Evolutionary conservation across 139 green algal genomes (phyloP).

Genomic region (Coelastrella sp.): DNA sequence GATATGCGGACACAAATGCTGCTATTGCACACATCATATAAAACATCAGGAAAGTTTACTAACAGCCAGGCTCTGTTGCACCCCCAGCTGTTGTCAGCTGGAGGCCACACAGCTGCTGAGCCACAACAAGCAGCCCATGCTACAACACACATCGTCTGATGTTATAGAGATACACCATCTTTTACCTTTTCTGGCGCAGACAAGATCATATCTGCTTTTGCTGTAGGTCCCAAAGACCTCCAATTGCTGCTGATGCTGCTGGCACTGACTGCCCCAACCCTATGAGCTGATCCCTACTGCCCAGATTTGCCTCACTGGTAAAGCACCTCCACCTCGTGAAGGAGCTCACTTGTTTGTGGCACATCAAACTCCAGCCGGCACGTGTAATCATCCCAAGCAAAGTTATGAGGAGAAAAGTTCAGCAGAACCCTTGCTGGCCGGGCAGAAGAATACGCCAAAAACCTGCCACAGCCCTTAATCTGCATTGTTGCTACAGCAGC

Average conservation of each 20-base stretch:
- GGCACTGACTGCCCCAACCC: background rate
- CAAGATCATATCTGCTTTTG: background rate
- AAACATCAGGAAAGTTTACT: too few species aligned
- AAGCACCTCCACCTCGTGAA: conserved; percentile 40
- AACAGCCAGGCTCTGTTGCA: too few species aligned
- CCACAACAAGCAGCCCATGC: too few species aligned
- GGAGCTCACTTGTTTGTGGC: conserved; percentile 14
- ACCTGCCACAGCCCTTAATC: conserved; percentile 60
- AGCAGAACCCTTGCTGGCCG: conserved; percentile 51
- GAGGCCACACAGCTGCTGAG: too few species aligned
- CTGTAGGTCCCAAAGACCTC: too few species aligned
- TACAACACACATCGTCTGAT: too few species aligned
- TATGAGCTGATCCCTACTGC: background rate
- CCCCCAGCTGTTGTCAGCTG: too few species aligned
- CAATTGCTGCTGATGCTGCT: background rate
- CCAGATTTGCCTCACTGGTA: background rate
- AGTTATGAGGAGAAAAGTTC: conserved; percentile 27
- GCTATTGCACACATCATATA: too few species aligned
- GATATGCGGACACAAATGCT: too few species aligned
- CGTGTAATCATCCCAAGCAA: conserved; percentile 23
- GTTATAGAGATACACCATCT: too few species aligned
- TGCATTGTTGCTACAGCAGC: conserved; percentile 49
- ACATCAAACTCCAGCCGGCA: conserved; percentile 45
- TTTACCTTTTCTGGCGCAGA: too few species aligned
- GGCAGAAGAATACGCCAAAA: conserved; percentile 66